These are phyloP conservation scores for Populus euphratica DNA, from an alignment of 345 rosid species.

Conservation along the genomic window DNA sequence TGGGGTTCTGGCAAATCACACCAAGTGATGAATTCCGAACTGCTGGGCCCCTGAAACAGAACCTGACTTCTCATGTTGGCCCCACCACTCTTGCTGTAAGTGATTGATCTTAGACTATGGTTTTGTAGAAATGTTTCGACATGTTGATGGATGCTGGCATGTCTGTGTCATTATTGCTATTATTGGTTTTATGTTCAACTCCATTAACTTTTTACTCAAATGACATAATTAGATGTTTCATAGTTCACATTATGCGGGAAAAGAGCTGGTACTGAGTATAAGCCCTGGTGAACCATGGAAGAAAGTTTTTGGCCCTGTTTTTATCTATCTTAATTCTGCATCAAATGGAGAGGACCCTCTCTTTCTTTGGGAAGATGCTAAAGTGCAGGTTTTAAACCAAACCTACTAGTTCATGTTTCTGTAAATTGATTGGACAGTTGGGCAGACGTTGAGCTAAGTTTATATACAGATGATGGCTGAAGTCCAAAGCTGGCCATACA, in stretches of 20 bases:
- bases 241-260: constrained; percentile 85
- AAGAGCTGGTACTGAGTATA: constrained; percentile 63
- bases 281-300: constrained; percentile 77
- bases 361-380: constrained; percentile 93
- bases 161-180: not conserved
- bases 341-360: constrained; percentile 55
- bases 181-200: not conserved
- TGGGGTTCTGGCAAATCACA: constrained; percentile 30
- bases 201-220: constrained; percentile 6
- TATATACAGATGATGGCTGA: constrained; percentile 15
- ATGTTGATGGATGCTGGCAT: not conserved
- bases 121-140: not conserved
- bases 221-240: constrained; percentile 44
- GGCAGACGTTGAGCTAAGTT: constrained; percentile 9
- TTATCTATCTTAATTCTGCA: constrained; percentile 69
- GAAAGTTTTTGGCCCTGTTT: constrained; percentile 92
- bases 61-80: constrained; percentile 27
- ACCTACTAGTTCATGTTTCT: constrained; percentile 6
- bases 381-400: constrained; percentile 50
- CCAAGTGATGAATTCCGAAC: constrained; percentile 29
- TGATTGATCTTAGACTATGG: not conserved
- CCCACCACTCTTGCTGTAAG: constrained; percentile 29
- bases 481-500: constrained; percentile 84
- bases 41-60: constrained; percentile 27
- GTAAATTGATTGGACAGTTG: constrained; percentile 4